These are phyloP conservation scores for Ustilago curta DNA, from an alignment of 1,284 basidiomycete species.

Conservation along the genomic window DNA sequence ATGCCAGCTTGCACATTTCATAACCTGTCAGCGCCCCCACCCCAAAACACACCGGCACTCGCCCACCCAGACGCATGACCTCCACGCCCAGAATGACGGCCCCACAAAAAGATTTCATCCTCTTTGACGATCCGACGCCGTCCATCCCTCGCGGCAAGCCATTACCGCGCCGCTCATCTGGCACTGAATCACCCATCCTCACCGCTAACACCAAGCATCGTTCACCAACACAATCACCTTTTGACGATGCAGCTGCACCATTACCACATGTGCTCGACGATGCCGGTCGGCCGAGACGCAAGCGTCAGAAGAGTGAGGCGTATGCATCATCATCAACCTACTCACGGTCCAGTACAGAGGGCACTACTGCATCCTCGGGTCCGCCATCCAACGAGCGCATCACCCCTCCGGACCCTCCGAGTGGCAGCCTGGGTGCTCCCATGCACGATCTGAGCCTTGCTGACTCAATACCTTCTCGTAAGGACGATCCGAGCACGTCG, in stretches of 20 bases:
- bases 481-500: slow-evolving; percentile 17
- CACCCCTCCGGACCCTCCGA: slow-evolving; percentile 35
- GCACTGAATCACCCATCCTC: slow-evolving; percentile 8
- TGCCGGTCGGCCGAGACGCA: slow-evolving; percentile 37
- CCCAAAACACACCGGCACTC: neutral
- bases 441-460: slow-evolving; percentile 48
- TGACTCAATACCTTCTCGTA: slow-evolving; percentile 31
- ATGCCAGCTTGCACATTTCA: neutral
- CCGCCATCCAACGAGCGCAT: slow-evolving; percentile 25
- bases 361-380: slow-evolving; percentile 19
- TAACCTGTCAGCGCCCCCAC: slow-evolving; percentile 1
- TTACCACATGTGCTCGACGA: slow-evolving; percentile 30
- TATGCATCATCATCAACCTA: slow-evolving; percentile 21
- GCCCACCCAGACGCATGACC: slow-evolving; percentile 1
- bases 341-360: slow-evolving; percentile 29
- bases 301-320: slow-evolving; percentile 47
- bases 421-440: slow-evolving; percentile 51
- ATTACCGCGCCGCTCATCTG: slow-evolving; percentile 10
- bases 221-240: slow-evolving; percentile 47
- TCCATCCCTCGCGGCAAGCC: slow-evolving; percentile 2
- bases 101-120: slow-evolving; percentile 53
- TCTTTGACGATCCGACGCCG: slow-evolving; percentile 55
- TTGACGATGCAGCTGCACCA: slow-evolving; percentile 36
- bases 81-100: slow-evolving; percentile 21
- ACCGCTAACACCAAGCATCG: slow-evolving; percentile 48